These are phyloP conservation scores for Fusarium sp. DNA, from an alignment of 2,329 filamentous ascomycete species.

Conservation along the genomic window DNA sequence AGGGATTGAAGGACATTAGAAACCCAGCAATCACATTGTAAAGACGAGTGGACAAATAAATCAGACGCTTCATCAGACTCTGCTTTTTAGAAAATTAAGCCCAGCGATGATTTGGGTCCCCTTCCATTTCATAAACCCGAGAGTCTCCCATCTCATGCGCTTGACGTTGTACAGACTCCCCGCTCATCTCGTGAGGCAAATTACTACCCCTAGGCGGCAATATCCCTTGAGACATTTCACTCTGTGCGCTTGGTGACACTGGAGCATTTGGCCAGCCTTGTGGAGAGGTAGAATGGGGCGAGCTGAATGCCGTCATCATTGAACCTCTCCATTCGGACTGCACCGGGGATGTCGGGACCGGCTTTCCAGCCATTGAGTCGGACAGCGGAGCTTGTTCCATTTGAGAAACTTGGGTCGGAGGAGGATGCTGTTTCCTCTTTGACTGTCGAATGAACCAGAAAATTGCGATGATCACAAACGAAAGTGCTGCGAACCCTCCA, in stretches of 20 bases:
- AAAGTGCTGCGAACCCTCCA: background rate
- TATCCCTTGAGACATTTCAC: background rate
- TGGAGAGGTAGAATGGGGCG: background rate
- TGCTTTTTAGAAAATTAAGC: background rate
- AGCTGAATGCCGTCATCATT: background rate
- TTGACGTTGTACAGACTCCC: background rate
- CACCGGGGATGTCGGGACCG: background rate
- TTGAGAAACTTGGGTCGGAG: background rate
- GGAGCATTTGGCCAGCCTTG: background rate
- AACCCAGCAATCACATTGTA: background rate
- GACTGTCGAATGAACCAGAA: background rate
- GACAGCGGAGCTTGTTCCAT: background rate
- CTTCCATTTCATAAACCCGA: background rate
- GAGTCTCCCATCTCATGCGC: background rate
- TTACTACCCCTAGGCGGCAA: background rate
- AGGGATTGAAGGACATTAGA: no score
- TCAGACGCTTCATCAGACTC: background rate
- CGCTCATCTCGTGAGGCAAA: background rate
- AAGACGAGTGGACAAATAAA: background rate
- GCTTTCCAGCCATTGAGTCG: background rate
- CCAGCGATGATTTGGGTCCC: background rate
- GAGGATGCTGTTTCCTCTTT: background rate
- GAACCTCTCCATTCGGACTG: background rate
- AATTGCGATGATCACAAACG: background rate
- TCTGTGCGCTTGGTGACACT: background rate